Evolutionary conservation across 1,139 yeast species (phyloP).

Genomic region (Kodamaea fungicola): DNA sequence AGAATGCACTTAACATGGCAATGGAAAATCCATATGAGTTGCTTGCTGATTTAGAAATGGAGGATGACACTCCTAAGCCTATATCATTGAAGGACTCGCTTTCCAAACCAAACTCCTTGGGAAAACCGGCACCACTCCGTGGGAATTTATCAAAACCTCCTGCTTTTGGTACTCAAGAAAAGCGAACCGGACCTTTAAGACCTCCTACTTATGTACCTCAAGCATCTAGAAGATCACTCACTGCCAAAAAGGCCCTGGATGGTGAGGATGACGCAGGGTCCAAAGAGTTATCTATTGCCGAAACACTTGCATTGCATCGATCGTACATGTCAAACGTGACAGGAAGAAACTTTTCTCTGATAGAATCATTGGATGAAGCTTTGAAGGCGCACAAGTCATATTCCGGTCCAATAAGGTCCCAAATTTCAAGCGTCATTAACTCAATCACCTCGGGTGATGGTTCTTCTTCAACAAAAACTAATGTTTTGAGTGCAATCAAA

Average conservation of each 20-base stretch:
- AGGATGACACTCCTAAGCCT: constrained; percentile 15
- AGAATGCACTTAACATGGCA: constrained; percentile 71
- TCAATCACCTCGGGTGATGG: constrained; percentile 15
- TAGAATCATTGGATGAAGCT: constrained; percentile 23
- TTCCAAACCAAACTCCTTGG: background rate
- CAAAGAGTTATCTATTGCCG: constrained; percentile 54
- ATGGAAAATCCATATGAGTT: constrained; percentile 61
- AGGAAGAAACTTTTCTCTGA: constrained; percentile 25
- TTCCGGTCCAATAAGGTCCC: constrained; percentile 21
- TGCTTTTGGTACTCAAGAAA: constrained; percentile 1
- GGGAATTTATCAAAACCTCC: constrained; percentile 3
- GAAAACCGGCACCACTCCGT: constrained; percentile 1
- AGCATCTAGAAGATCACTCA: constrained; percentile 1
- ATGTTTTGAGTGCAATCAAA: constrained; percentile 36
- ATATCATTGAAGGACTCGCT: constrained; percentile 1
- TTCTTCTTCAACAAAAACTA: constrained; percentile 20
- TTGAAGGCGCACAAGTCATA: constrained; percentile 17
- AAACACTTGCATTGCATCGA: constrained; percentile 58
- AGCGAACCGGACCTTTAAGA: background rate
- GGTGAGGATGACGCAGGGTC: constrained; percentile 13
- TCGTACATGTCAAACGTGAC: constrained; percentile 31
- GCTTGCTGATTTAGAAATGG: constrained; percentile 46
- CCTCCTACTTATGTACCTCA: constrained; percentile 5
- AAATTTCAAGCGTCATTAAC: constrained; percentile 26
- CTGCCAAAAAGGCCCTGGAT: background rate